phyloP scores from a whole-genome alignment of 129 eudicot genomes.

The Tagetes patula region DNA sequence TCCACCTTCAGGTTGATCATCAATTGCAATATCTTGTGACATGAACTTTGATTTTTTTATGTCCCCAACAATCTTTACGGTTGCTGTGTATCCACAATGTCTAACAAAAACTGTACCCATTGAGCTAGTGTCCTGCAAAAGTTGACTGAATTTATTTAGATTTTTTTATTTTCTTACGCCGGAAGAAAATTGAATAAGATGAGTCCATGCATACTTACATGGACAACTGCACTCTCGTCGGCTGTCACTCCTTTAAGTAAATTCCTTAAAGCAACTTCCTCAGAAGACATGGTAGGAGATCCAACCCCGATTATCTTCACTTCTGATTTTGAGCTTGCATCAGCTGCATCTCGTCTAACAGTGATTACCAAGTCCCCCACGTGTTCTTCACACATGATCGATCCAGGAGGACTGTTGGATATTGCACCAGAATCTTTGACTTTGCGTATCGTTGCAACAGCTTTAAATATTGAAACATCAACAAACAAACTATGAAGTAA shows the following conservation, averaged over 20 bases:
- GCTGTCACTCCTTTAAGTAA: conserved; percentile 93
- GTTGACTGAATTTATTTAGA: conserved; percentile 10
- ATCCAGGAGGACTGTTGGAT: conserved; percentile 43
- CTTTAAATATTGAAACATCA: conserved; percentile 79
- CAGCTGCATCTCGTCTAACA: conserved; percentile 71
- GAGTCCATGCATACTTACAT: conserved; percentile 52
- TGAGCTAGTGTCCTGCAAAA: conserved; percentile 77
- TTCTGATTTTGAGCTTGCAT: conserved; percentile 64
- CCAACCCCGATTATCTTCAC: conserved; percentile 49
- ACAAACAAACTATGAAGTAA: conserved; percentile 90
- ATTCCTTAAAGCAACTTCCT: conserved; percentile 60
- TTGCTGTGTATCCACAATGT: conserved; percentile 85
- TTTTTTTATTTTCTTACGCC: conserved; percentile 11
- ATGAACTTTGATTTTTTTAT: conserved; percentile 52
- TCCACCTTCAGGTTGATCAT: conserved; percentile 98
- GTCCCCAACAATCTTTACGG: conserved; percentile 77
- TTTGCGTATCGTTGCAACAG: conserved; percentile 66
- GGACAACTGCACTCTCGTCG: conserved; percentile 92
- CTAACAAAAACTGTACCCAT: conserved; percentile 70
- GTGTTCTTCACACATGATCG: conserved; percentile 55
- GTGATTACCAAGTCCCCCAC: conserved; percentile 75
- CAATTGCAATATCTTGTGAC: conserved; percentile 63
- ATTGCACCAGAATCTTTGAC: conserved; percentile 45
- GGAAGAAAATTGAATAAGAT: conserved; percentile 10
- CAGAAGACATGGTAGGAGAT: conserved; percentile 41